phyloP scores from a whole-genome alignment of 306 rosid genomes.

The Dicorynia guianensis region DNA sequence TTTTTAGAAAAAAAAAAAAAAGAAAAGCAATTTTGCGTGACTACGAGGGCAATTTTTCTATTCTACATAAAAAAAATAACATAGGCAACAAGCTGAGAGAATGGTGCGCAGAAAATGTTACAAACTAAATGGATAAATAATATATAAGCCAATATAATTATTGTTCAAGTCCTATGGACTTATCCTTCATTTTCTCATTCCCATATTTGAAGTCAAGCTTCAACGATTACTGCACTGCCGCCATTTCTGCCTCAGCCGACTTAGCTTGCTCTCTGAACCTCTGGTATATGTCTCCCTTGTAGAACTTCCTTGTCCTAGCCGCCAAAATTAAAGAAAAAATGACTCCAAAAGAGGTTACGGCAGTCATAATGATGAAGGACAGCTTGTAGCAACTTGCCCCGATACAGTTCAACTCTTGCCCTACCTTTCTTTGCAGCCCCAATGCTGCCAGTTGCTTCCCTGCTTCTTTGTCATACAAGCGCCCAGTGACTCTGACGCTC shows the following conservation, averaged over 20 bases:
- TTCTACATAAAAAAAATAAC: too few species aligned
- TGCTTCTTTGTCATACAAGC: constrained; percentile 24
- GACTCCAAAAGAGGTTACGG: constrained; percentile 4
- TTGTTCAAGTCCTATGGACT: too few species aligned
- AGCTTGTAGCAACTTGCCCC: constrained; percentile 19
- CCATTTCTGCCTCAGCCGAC: background rate
- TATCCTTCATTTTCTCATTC: too few species aligned
- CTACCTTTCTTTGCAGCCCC: background rate
- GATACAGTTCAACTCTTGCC: constrained; percentile 8
- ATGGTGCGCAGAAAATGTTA: too few species aligned
- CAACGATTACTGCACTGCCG: too few species aligned
- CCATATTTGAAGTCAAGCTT: too few species aligned
- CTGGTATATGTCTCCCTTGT: constrained; percentile 6
- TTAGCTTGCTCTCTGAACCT: background rate
- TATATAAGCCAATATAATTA: too few species aligned
- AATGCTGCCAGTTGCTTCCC: background rate
- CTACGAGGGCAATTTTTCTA: too few species aligned
- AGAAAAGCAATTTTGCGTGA: too few species aligned
- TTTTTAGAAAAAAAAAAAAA: too few species aligned
- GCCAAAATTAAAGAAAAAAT: constrained; percentile 2
- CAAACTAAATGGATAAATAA: too few species aligned
- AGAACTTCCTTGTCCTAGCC: constrained; percentile 42
- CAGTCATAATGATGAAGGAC: constrained; percentile 13
- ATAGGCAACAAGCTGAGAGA: too few species aligned
- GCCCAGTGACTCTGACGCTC: background rate